Percentiles rank a stretch among this genome's conserved stretches.
These are phyloP conservation scores for Cytospora piceae DNA, from an alignment of 2,329 filamentous ascomycete species.

Conservation along the genomic window DNA sequence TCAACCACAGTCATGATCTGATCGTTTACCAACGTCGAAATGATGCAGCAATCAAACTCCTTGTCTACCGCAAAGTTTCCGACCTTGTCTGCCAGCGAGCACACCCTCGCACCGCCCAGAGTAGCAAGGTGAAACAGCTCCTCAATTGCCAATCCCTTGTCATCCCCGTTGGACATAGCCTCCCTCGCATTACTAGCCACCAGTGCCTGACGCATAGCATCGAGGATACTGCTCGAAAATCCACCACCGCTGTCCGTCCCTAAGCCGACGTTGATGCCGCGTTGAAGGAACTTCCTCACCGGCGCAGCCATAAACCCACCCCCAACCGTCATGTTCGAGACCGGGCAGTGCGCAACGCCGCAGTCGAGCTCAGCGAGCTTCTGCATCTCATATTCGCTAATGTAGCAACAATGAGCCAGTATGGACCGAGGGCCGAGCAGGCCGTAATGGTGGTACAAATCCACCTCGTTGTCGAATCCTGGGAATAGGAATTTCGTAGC, in stretches of 20 bases:
- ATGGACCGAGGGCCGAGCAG: constrained; percentile 61
- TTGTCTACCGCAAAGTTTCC: constrained; percentile 63
- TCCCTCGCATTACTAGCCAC: constrained; percentile 56
- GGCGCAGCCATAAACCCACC: constrained; percentile 66
- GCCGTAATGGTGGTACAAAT: constrained; percentile 60
- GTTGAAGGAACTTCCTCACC: constrained; percentile 58
- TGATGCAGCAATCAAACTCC: constrained; percentile 62
- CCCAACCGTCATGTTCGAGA: constrained; percentile 65
- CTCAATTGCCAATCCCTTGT: constrained; percentile 51
- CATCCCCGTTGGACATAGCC: constrained; percentile 43
- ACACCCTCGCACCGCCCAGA: constrained; percentile 62
- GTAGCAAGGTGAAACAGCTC: constrained; percentile 66
- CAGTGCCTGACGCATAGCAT: constrained; percentile 61
- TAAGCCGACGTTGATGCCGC: constrained; percentile 66
- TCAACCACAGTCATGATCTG: constrained; percentile 58
- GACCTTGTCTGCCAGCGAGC: constrained; percentile 55
- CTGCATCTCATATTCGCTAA: constrained; percentile 59
- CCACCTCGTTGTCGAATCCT: constrained; percentile 58
- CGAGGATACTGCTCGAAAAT: constrained; percentile 62
- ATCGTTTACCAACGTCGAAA: constrained; percentile 45
- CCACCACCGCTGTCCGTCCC: constrained; percentile 69
- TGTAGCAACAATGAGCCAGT: constrained; percentile 68
- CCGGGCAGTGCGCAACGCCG: constrained; percentile 67
- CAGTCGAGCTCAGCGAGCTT: constrained; percentile 52
- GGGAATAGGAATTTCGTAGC: constrained; percentile 61